Conservation (phyloP, 306 rosid genomes). For the Vigna hirtella region DNA sequence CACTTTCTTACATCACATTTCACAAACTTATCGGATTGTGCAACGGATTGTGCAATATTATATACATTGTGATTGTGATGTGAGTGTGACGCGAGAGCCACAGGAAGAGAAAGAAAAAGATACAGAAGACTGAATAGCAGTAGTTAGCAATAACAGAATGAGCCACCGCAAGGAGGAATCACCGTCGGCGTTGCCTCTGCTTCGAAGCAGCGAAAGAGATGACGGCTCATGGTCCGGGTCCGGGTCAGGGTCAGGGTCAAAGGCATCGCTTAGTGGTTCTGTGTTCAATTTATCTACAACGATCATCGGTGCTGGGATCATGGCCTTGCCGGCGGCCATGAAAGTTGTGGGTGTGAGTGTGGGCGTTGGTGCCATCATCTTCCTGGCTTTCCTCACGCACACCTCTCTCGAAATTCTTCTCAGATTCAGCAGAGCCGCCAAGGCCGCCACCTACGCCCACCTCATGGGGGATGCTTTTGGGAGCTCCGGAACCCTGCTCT, state of each 20-base stretch:
- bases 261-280: constrained; percentile 59
- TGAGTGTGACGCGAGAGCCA: not conserved
- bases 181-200: not conserved
- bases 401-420: constrained; percentile 64
- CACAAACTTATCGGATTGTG: not conserved
- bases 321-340: constrained; percentile 79
- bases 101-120: not conserved
- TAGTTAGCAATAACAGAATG: not conserved
- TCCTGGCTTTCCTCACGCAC: constrained; percentile 61
- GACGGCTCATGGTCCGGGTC: not conserved
- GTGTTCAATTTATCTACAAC: constrained; percentile 74
- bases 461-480: constrained; percentile 71
- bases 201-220: constrained; percentile 5
- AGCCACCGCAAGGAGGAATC: constrained; percentile 3
- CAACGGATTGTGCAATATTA: too few relatives aligned
- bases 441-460: constrained; percentile 50
- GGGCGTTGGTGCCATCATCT: constrained; percentile 55
- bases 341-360: constrained; percentile 63
- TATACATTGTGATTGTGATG: not conserved
- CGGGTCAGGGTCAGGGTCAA: not conserved
- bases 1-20: not conserved
- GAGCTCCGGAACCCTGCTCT: constrained; percentile 47
- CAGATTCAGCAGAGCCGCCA: constrained; percentile 61
- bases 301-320: constrained; percentile 79
- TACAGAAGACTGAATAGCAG: not conserved